These are phyloP conservation scores for Serendipita sp. DNA, from an alignment of 768 basidiomycete genomes.

Conservation along the genomic window DNA sequence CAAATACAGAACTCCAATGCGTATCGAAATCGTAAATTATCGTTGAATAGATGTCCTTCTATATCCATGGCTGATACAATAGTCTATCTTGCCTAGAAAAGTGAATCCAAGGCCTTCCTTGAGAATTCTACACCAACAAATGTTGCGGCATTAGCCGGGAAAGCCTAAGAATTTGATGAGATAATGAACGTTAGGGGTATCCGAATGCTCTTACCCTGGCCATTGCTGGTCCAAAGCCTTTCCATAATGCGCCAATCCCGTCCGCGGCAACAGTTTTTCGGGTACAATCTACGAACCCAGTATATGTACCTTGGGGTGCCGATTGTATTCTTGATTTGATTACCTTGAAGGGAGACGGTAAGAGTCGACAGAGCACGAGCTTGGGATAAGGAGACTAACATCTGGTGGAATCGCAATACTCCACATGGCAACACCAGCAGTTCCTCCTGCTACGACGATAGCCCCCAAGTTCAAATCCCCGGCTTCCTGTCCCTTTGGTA, in stretches of 20 bases:
- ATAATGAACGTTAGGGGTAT: neutral
- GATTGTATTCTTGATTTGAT: slow-evolving; percentile 92
- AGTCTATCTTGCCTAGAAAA: slow-evolving; percentile 27
- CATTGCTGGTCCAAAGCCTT: slow-evolving; percentile 97
- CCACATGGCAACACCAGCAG: slow-evolving; percentile 98
- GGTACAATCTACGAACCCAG: slow-evolving; percentile 82
- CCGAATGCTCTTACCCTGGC: slow-evolving; percentile 39
- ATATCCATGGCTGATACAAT: neutral
- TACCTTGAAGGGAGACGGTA: slow-evolving; percentile 35
- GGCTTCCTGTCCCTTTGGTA: slow-evolving; percentile 63
- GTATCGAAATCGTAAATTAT: no score
- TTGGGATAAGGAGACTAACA: slow-evolving; percentile 31
- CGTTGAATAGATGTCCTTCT: no score
- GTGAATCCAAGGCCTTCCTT: slow-evolving; percentile 59
- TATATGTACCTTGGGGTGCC: slow-evolving; percentile 94
- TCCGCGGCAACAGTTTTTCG: slow-evolving; percentile 82
- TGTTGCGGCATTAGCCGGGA: slow-evolving; percentile 93
- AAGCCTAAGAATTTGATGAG: slow-evolving; percentile 39
- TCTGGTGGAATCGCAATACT: slow-evolving; percentile 92
- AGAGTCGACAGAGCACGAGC: slow-evolving; percentile 4
- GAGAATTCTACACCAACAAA: slow-evolving; percentile 90
- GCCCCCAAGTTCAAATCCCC: slow-evolving; percentile 70
- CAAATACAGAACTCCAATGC: no score
- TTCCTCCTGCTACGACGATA: slow-evolving; percentile 82
- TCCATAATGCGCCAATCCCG: slow-evolving; percentile 82